Conservation (phyloP, 352 stramenopile species). For the Pythium oligandrum region DNA sequence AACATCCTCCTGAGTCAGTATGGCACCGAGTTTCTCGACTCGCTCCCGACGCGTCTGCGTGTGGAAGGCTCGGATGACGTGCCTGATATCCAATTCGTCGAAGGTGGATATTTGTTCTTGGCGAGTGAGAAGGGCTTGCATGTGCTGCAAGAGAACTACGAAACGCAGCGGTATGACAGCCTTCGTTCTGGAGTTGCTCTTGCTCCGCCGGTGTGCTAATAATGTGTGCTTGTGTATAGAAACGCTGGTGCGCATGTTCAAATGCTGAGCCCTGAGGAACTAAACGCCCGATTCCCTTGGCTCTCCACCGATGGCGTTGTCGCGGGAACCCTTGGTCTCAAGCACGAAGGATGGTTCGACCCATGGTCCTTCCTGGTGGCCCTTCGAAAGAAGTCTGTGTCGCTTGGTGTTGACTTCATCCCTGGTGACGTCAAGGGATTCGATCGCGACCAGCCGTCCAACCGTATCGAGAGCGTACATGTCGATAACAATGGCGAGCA, state of each 20-base stretch:
- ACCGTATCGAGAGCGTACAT: constrained; percentile 59
- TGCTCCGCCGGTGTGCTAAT: not conserved
- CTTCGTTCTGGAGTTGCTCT: not conserved
- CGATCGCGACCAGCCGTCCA: constrained; percentile 36
- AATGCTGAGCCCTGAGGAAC: constrained; percentile 41
- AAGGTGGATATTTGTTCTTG: constrained; percentile 80
- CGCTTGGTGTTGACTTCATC: constrained; percentile 68
- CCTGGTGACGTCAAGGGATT: constrained; percentile 69
- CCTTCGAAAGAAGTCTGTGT: constrained; percentile 67
- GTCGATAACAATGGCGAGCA: constrained; percentile 33
- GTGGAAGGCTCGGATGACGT: constrained; percentile 44
- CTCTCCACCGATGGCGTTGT: constrained; percentile 61
- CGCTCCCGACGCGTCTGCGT: constrained; percentile 41
- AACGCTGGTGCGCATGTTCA: constrained; percentile 41
- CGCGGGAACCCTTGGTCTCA: constrained; percentile 53
- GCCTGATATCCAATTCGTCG: constrained; percentile 72
- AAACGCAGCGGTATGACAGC: constrained; percentile 29
- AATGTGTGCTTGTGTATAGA: constrained; percentile 10
- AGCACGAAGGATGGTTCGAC: constrained; percentile 83
- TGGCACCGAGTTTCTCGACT: constrained; percentile 61
- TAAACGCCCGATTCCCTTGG: constrained; percentile 71
- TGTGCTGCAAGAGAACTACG: constrained; percentile 58
- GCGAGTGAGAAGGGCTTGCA: constrained; percentile 57
- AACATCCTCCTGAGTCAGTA: constrained; percentile 85
- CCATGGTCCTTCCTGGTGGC: constrained; percentile 74